Base-by-base conservation (phyloP, 352 stramenopile species). In the Phytopythium aichiense region DNA sequence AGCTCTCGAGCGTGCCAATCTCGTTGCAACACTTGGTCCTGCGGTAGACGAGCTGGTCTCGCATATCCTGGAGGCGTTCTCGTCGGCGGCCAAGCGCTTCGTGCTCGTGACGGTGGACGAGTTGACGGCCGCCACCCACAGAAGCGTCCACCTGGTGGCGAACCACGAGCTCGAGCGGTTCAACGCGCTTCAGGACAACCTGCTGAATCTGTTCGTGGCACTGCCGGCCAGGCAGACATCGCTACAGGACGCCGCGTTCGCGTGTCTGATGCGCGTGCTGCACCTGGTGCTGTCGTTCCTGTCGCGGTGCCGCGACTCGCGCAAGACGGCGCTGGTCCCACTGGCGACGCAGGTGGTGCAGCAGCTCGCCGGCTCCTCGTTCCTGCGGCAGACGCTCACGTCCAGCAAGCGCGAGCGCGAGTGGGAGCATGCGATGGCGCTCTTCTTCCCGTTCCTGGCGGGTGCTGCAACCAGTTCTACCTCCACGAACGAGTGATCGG, bases 271-370 rank as follows among this genome's bases (percentile, higher is more conserved):
- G 61, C 77, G 87, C 61, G 54, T 89, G 28, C 68, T 91, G 4
- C 74, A 89, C 52, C 76, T 79, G n/a, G 63, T 91, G 9, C 74
- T 91, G 23, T 75, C 71, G 38, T 91, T 84, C 43, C 54, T 81
- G 56, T 74, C 66, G 46, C 69, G 76, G 31, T 87, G 78, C 25
- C 59, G 76, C 28, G 67, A 79, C 25, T 54, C 51, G 20, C 38
- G 72, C n/a, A 81, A 74, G 61, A 74, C 62, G 25, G 58, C 76
- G 11, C 60, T 80, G 16, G 56, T 82, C 2, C 31, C 69, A 23
- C 71, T 76, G 18, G 76, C 80, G 3, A 75, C 67, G 1, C 66
- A 78, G 49, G 74, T 81, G 0, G 65, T 82, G 0, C 54, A 68
- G 37, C 78, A 89, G 65, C 80, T 91, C 12, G 79, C 72, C 18